phyloP scores from a whole-genome alignment of 176 grass and related monocot species.

The Poa annua region DNA sequence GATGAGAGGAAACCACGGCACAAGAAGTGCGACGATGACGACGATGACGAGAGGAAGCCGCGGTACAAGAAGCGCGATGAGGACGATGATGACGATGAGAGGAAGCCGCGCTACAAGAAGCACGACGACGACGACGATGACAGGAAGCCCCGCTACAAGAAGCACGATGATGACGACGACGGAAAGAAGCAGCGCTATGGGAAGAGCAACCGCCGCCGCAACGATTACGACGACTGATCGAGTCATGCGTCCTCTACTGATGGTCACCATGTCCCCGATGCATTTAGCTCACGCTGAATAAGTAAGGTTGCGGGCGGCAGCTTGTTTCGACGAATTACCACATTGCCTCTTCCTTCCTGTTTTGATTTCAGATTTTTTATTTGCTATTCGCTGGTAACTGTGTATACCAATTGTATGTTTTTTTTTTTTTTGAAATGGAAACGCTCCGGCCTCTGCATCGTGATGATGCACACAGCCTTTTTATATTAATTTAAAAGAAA shows the following conservation, averaged over 20 bases:
- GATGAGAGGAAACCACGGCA: constrained; percentile 35
- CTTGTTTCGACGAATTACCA: neutral
- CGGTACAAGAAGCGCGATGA: constrained; percentile 40
- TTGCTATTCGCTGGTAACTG: neutral
- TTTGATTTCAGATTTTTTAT: neutral
- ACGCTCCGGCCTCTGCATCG: too few relatives aligned
- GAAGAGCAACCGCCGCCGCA: constrained; percentile 50
- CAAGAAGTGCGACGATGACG: constrained; percentile 41
- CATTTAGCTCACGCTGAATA: neutral
- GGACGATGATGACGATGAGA: neutral
- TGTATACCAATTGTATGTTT: neutral
- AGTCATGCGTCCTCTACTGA: neutral
- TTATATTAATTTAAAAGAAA: too few relatives aligned
- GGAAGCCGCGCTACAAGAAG: neutral
- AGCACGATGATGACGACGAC: constrained; percentile 6
- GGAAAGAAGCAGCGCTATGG: constrained; percentile 41
- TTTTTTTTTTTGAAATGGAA: too few relatives aligned
- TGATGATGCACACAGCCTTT: too few relatives aligned
- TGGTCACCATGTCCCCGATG: neutral
- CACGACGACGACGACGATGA: neutral
- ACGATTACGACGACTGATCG: constrained; percentile 47
- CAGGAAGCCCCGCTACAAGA: constrained; percentile 49
- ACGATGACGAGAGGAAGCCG: constrained; percentile 37
- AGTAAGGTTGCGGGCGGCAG: neutral
- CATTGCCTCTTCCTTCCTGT: neutral